Evolutionary conservation across 2,329 filamentous ascomycete genomes (phyloP).

Genomic region (Phaeosphaeriaceae sp.): DNA sequence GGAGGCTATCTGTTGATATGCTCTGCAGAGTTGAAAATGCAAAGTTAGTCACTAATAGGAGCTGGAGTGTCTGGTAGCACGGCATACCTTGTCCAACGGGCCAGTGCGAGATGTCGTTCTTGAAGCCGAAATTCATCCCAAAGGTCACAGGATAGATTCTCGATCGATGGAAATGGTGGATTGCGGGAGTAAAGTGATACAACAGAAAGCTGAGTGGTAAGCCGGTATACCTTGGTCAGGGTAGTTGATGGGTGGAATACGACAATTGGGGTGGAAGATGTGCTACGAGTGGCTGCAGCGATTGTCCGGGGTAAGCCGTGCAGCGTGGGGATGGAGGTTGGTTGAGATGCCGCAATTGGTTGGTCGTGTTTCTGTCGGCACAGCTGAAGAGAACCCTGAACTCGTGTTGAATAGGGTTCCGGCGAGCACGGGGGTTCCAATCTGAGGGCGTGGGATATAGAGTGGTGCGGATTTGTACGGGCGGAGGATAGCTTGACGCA

Average conservation of each 20-base stretch:
- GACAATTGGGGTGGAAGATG: not conserved
- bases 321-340: constrained; percentile 36
- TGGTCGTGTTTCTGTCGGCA: constrained; percentile 20
- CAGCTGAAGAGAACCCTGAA: constrained; percentile 30
- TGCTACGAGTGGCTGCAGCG: not conserved
- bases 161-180: constrained; percentile 7
- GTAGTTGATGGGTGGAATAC: constrained; percentile 15
- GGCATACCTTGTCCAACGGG: constrained; percentile 49
- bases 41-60: constrained; percentile 7
- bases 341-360: constrained; percentile 36
- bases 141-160: constrained; percentile 7
- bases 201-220: constrained; percentile 16
- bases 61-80: not conserved
- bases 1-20: constrained; percentile 49
- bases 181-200: constrained; percentile 8
- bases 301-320: constrained; percentile 28
- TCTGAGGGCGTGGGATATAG: constrained; percentile 34
- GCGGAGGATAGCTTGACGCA: constrained; percentile 23
- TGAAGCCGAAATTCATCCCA: constrained; percentile 52
- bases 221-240: constrained; percentile 13
- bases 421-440: constrained; percentile 26
- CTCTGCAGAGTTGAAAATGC: constrained; percentile 24
- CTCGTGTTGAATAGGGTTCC: constrained; percentile 32
- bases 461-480: constrained; percentile 13
- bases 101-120: constrained; percentile 51